Evolutionary conservation across 768 basidiomycete species (phyloP), one percentile per base, ranked within the genome.

Genomic region (Scleroderma citrinum): DNA sequence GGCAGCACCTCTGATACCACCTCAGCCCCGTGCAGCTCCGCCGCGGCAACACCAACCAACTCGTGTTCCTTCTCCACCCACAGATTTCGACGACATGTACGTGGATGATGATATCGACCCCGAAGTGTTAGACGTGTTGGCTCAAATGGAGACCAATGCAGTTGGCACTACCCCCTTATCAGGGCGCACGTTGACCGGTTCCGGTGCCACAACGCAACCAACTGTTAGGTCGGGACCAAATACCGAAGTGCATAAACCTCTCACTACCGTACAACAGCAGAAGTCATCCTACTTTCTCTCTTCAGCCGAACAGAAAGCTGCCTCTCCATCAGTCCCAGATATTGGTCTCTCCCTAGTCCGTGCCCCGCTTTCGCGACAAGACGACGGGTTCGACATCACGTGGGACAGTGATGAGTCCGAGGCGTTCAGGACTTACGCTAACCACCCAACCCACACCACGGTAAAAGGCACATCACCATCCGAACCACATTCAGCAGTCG

Each of bases 361-460:
- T 23, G 57, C 38, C n/a, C 26, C 4, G 26, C 26, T 8, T 29
- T 29, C 26, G 8, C 53, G 54, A n/a, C 44, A 52, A 35, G 53
- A 60, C 26, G 60, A 63, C 2, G 36, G 60, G n/a, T 50, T 60
- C 26, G 53, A 54, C 26, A 56, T 66, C 19, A 51, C 62, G 12
- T 63, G 65, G 41, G 66, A 67, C 23, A 59, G 61, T 24, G 66
- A 67, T 24, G 64, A 70, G 24, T 57, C 63, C n/a, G 64, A 62
- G 2, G 41, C 53, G 17, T 52, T 58, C 13, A 45, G 48, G 19
- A 1, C 43, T 16, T 47, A 46, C 4, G 37, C 23, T 7, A 45
- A 54, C 55, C 46, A 38, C 56, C 44, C 50, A 8, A 36, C 20
- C 16, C 35, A 30, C 43, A 30, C 49, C 14, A 35, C 35, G 21